A percentile compares a stretch with the other conserved stretches of the same genome.
Conservation (phyloP, 257 asterid species). For the Dorcoceras hygrometricum region DNA sequence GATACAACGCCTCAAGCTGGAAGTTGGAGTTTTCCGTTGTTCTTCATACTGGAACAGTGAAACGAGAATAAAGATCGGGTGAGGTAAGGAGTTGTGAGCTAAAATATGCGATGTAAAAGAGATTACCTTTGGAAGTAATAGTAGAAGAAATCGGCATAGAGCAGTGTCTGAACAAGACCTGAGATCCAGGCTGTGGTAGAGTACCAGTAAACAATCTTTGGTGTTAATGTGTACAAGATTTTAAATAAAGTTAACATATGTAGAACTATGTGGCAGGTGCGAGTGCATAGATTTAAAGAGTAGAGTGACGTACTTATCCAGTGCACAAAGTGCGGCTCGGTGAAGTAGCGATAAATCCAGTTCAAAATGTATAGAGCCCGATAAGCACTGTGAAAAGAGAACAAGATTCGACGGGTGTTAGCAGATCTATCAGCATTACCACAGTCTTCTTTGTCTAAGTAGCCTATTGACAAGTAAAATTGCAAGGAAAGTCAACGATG, state of each 20-base stretch:
- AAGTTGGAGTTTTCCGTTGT: slow-evolving; percentile 60
- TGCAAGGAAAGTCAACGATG: neutral
- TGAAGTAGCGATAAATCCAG: slow-evolving; percentile 93
- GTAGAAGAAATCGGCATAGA: slow-evolving; percentile 85
- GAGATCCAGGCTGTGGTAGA: slow-evolving; percentile 69
- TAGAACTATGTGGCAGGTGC: neutral
- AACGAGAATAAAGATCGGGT: neutral
- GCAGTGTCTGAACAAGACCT: slow-evolving; percentile 73
- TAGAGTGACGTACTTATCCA: slow-evolving; percentile 62
- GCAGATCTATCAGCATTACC: neutral
- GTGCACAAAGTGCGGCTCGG: slow-evolving; percentile 76
- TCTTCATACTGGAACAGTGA: slow-evolving; percentile 64
- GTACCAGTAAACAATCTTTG: slow-evolving; percentile 8
- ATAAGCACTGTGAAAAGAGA: slow-evolving; percentile 62
- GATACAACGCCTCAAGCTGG: slow-evolving; percentile 50
- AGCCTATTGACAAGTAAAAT: neutral
- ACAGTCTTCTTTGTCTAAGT: neutral
- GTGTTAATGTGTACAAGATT: neutral
- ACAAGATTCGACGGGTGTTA: neutral
- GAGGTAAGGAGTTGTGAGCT: neutral
- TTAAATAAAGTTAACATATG: neutral
- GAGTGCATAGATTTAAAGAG: slow-evolving; percentile 14
- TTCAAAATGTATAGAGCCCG: slow-evolving; percentile 71
- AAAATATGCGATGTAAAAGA: neutral
- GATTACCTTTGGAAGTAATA: slow-evolving; percentile 80